Percentiles rank a stretch among this genome's conserved stretches.
Conservation (phyloP, 192 early-diverging fungal genomes). For the Phlyctochytrium bullatum region DNA sequence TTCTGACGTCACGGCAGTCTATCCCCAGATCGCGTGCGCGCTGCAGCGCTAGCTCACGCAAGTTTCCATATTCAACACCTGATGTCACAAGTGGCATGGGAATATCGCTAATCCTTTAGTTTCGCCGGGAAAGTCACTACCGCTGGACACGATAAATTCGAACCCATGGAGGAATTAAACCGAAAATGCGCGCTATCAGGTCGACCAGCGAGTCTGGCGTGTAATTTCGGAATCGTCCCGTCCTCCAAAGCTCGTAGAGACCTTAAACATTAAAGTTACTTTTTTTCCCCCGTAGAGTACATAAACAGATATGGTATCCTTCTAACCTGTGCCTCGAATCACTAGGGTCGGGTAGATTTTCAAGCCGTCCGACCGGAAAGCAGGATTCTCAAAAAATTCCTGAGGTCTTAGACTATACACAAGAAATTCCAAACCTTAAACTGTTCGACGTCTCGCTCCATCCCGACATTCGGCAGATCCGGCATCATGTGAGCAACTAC, state of each 20-base stretch:
- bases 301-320: background rate
- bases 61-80: constrained; percentile 97
- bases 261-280: constrained; percentile 20
- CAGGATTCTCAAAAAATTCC: constrained; percentile 93
- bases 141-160: constrained; percentile 97
- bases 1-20: constrained; percentile 94
- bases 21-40: constrained; percentile 97
- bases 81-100: constrained; percentile 99
- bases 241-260: constrained; percentile 98
- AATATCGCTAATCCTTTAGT: constrained; percentile 69
- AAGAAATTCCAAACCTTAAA: constrained; percentile 69
- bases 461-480: constrained; percentile 98
- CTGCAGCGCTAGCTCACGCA: constrained; percentile 91
- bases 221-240: constrained; percentile 96
- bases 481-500: constrained; percentile 99
- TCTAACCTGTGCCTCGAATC: constrained; percentile 88
- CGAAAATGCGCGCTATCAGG: constrained; percentile 90
- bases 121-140: constrained; percentile 32
- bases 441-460: constrained; percentile 99
- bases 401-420: too few relatives aligned
- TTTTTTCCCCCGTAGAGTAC: background rate
- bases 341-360: constrained; percentile 99
- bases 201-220: constrained; percentile 95
- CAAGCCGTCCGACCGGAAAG: constrained; percentile 96
- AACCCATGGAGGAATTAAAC: constrained; percentile 98